phyloP scores from a whole-genome alignment of 257 asterid genomes.

The Solanum gandarillasii region DNA sequence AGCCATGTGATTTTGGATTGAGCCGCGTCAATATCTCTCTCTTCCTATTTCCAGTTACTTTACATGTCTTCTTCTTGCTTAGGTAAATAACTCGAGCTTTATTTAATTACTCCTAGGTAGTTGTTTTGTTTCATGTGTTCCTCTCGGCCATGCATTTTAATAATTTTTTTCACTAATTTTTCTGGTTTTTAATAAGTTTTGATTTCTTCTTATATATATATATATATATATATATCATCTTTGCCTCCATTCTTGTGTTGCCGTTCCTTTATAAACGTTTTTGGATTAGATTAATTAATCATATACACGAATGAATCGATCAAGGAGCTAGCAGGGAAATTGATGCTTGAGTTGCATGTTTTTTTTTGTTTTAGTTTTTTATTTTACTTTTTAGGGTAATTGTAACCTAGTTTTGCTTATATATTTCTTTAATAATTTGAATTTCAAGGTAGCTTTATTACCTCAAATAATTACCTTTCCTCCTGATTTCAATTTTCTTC shows the following conservation, averaged over 20 bases:
- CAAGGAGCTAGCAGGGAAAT: not conserved
- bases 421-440: no score
- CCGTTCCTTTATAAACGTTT: not conserved
- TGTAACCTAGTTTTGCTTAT: not conserved
- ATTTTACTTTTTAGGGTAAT: not conserved
- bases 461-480: not conserved
- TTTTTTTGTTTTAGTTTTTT: no score
- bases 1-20: not conserved
- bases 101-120: not conserved
- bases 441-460: not conserved
- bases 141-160: not conserved
- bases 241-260: not conserved
- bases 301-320: not conserved
- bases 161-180: not conserved
- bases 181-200: not conserved
- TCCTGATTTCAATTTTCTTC: not conserved
- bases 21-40: constrained; percentile 4
- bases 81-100: not conserved
- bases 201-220: no score
- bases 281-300: not conserved
- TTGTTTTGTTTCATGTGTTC: not conserved
- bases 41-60: not conserved
- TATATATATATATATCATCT: not conserved
- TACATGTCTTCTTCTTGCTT: not conserved
- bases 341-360: not conserved